phyloP scores from a whole-genome alignment of 768 basidiomycete genomes.

The Tricholoma flavovirens region DNA sequence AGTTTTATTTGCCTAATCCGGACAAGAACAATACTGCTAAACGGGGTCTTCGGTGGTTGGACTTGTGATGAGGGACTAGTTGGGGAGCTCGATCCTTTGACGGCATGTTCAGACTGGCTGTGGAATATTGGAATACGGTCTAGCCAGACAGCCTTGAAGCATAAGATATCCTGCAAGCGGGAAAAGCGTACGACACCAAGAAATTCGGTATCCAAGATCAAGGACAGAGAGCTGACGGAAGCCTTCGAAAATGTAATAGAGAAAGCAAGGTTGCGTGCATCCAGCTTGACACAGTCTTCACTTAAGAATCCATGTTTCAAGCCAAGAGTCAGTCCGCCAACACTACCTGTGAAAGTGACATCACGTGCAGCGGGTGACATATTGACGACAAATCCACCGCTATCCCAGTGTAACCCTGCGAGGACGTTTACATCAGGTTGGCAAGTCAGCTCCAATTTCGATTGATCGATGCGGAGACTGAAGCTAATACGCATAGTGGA shows the following conservation, averaged over 20 bases:
- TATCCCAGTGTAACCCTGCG: conserved; percentile 87
- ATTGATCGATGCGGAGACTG: conserved; percentile 88
- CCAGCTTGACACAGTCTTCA: conserved; percentile 74
- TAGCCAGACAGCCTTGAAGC: conserved; percentile 94
- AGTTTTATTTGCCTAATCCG: conserved; percentile 70
- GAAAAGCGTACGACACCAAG: conserved; percentile 76
- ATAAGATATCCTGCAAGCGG: conserved; percentile 85
- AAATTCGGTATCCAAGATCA: conserved; percentile 83
- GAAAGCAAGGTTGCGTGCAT: conserved; percentile 79
- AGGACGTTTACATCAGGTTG: conserved; percentile 91
- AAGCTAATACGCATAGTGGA: conserved; percentile 70
- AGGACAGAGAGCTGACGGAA: conserved; percentile 52
- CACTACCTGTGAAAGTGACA: conserved; percentile 68
- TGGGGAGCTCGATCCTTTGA: conserved; percentile 16
- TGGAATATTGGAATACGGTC: conserved; percentile 80
- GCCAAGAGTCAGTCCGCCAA: conserved; percentile 76
- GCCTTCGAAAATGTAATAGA: conserved; percentile 61
- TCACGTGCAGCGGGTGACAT: conserved; percentile 69
- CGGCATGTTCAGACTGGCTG: conserved; percentile 25
- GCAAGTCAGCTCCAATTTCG: conserved; percentile 80
- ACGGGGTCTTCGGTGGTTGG: conserved; percentile 29
- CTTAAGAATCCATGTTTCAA: conserved; percentile 83
- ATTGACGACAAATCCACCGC: conserved; percentile 83
- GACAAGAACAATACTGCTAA: conserved; percentile 61
- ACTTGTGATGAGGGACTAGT: conserved; percentile 13